Base-by-base conservation (phyloP, 495 filamentous ascomycete genomes). In the Rostrohypoxylon terebratum region DNA sequence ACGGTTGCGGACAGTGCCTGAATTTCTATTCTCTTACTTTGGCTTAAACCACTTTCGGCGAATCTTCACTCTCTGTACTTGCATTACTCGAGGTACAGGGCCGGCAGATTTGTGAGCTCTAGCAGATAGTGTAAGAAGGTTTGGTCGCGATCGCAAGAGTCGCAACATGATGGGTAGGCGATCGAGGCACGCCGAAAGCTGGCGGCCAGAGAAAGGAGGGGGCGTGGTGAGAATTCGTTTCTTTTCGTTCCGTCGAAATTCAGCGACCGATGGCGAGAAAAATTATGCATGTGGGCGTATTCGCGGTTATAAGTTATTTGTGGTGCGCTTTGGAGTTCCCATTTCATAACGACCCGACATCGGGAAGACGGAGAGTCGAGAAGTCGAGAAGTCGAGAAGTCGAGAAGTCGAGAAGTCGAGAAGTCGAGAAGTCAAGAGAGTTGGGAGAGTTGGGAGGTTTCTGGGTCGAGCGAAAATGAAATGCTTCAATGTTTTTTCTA, bases 31-130 rank as follows among this genome's bases (percentile, higher is more conserved):
- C 38, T 16, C 55, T 57, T 64, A 75, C 67, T 28, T 73, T 28
- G 65, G 68, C 63, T 63, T 80, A 45, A 80, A 60, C 74, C 71
- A 68, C 62, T 51, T 75, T 40, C 44, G 68, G 0, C 62, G 71
- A 21, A 80, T 61, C 36, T 69, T 79, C 36, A 83, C 81, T 45
- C 76, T 74, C 31, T 84, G 78, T 44, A 82, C 23, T 10, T 58
- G 60, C 34, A 77, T 48, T 10, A 65, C 42, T 11, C 59, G 55
- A 31, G 74, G 48, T 4, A 58, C n/a, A 53, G 68, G 23, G 10
- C 10, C 23, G n/a, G 21, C 42, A 48, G 77, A 10, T 59, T 50
- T 9, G 38, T 50, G 31, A 61, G 55, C 53, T 50, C 72, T 54
- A 33, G 51, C 9, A 72, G 34, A 44, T 71, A 70, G 59, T 34